phyloP scores from a whole-genome alignment of 352 stramenopile genomes.

The Pythium biforme region DNA sequence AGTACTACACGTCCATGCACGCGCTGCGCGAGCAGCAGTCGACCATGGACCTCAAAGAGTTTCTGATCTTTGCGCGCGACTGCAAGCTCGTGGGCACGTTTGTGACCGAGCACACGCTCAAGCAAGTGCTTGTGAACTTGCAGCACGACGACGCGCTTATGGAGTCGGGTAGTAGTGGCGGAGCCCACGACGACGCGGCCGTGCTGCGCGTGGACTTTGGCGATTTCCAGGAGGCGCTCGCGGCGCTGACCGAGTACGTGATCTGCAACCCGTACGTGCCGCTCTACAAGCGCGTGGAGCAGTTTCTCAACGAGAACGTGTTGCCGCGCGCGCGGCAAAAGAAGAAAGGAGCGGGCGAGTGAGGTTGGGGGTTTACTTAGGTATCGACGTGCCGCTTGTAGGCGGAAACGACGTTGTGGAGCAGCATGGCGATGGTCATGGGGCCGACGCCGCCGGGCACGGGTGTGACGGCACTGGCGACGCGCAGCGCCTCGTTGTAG shows the following conservation, averaged over 20 bases:
- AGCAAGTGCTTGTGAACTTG: constrained; percentile 73
- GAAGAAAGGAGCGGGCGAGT: constrained; percentile 33
- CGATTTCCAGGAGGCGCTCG: constrained; percentile 72
- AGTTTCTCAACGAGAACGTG: constrained; percentile 78
- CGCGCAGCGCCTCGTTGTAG: constrained; percentile 77
- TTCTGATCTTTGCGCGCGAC: constrained; percentile 62
- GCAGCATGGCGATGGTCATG: constrained; percentile 97
- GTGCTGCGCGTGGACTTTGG: constrained; percentile 54
- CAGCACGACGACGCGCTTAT: constrained; percentile 48
- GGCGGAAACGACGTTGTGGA: constrained; percentile 84
- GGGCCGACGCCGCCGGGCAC: constrained; percentile 98
- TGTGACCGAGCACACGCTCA: constrained; percentile 75
- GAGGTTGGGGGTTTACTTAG: background rate
- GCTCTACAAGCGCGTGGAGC: constrained; percentile 72
- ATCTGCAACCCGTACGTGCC: constrained; percentile 79
- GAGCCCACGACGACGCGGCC: constrained; percentile 6
- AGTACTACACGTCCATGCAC: constrained; percentile 82
- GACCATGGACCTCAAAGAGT: constrained; percentile 60
- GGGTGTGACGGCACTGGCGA: constrained; percentile 94
- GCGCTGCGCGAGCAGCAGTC: constrained; percentile 70
- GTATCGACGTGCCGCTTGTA: constrained; percentile 61
- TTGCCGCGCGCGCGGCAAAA: constrained; percentile 73
- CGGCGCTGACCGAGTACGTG: constrained; percentile 74
- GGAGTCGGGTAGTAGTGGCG: background rate
- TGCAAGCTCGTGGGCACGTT: constrained; percentile 78